Evolutionary conservation across 495 filamentous ascomycete species (phyloP), one percentile per base, ranked within the genome.

Genomic region (Trichoderma orchidacearum): DNA sequence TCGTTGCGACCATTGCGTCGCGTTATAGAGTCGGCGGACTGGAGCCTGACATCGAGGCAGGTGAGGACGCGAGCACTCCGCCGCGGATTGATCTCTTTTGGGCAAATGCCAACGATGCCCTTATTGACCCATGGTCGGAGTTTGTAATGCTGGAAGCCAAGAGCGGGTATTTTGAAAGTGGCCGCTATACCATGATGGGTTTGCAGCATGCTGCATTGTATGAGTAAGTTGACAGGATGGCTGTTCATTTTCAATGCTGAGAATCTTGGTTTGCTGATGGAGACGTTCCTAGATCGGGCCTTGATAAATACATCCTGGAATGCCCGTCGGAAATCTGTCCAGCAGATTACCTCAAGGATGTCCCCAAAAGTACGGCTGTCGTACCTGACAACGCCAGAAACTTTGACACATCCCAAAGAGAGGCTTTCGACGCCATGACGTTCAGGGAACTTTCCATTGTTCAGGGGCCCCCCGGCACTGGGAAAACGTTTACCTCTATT

Each of bases 401-500:
- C 3, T 69, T 95, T 13, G 89, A 95, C 63, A 62, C 69, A 2
- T 85, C 85, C 0, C 90, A 96, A 64, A 74, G 82, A 48, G 63
- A 65, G 4, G 90, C 85, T 11, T 71, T 95, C 0, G 73, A 78
- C 27, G 73, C 82, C 0, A 89, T 95, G 7, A 64, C 95, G 7
- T 85, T 85, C 0, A 87, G 84, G 52, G 74, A 78, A 34, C 61
- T 98, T 0, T 79, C 89, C 2, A 85, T 98, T 34, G 71, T 95
- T 0, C 92, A 96, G 70, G 92, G 92, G 0, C 92, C 92, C 7
- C 92, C 92, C 3, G 92, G 92, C 0, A 95, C 91, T 2, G 92
- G 92, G 12, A 95, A 95, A 62, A 95, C 90, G 0, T 82, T 82
- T 59, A 82, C 88, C 0, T 91, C 89, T 0, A 78, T 91, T 0